Evolutionary conservation across 1,284 basidiomycete species (phyloP).

Genomic region (Papiliotrema terrestris): DNA sequence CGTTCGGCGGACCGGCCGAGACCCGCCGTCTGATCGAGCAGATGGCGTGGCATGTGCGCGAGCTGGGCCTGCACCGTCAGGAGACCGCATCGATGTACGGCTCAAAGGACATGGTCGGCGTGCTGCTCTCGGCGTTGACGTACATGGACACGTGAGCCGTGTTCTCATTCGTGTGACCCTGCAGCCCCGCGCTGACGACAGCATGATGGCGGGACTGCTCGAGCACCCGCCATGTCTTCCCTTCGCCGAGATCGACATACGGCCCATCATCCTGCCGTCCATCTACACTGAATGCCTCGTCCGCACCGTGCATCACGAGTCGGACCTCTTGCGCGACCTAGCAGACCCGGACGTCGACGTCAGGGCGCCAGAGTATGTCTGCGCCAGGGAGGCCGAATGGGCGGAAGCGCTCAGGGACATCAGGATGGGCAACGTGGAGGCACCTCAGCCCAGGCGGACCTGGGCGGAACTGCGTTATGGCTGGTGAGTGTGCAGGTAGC

Average conservation of each 20-base stretch:
- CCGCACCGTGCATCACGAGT: slow-evolving; percentile 10
- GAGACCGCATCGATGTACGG: slow-evolving; percentile 20
- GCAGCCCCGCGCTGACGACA: background rate
- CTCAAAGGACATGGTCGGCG: slow-evolving; percentile 19
- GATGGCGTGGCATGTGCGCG: slow-evolving; percentile 26
- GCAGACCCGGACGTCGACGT: slow-evolving; percentile 19
- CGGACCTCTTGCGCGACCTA: slow-evolving; percentile 18
- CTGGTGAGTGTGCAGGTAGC: slow-evolving; percentile 12
- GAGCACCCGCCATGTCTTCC: slow-evolving; percentile 18
- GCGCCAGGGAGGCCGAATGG: slow-evolving; percentile 15
- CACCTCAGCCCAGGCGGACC: slow-evolving; percentile 7
- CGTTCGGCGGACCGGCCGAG: slow-evolving; percentile 19
- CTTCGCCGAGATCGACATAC: slow-evolving; percentile 22
- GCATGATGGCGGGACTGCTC: slow-evolving; percentile 17
- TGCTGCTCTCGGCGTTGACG: slow-evolving; percentile 20
- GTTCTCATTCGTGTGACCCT: background rate
- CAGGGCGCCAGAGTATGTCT: slow-evolving; percentile 15
- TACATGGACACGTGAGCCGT: slow-evolving; percentile 29
- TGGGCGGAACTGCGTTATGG: slow-evolving; percentile 25
- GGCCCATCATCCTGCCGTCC: slow-evolving; percentile 5
- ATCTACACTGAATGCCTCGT: slow-evolving; percentile 14
- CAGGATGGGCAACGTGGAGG: slow-evolving; percentile 6
- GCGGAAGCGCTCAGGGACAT: slow-evolving; percentile 13
- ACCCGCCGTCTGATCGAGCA: slow-evolving; percentile 17
- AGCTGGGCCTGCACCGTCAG: slow-evolving; percentile 21